Evolutionary conservation across 2,329 filamentous ascomycete genomes (phyloP).

Genomic region (Tolypocladium amazonense): DNA sequence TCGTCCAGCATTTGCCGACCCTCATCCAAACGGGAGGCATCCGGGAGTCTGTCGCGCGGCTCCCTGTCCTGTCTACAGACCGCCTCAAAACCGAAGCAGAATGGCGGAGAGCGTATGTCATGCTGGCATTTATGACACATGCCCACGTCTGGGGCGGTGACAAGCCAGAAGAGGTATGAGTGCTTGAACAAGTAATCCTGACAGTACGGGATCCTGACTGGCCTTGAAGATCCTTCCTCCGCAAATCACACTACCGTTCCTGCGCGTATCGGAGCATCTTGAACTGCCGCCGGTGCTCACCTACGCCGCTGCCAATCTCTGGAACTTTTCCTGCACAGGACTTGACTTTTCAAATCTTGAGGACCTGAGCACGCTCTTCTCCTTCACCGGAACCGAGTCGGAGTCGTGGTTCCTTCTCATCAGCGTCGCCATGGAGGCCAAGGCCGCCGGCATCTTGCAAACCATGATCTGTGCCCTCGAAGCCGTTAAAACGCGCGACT

Average conservation of each 20-base stretch:
- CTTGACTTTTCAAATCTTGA: slow-evolving; percentile 53
- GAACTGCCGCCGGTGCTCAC: slow-evolving; percentile 84
- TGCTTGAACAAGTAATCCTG: not conserved
- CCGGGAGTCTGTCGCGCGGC: slow-evolving; percentile 47
- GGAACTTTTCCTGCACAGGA: slow-evolving; percentile 65
- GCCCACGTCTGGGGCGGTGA: slow-evolving; percentile 85
- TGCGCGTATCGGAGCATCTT: slow-evolving; percentile 59
- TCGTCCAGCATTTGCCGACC: slow-evolving; percentile 56
- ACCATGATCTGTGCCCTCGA: slow-evolving; percentile 68
- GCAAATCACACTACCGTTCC: slow-evolving; percentile 65
- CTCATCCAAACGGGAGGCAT: slow-evolving; percentile 56
- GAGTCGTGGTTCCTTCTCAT: slow-evolving; percentile 94
- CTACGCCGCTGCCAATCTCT: slow-evolving; percentile 76
- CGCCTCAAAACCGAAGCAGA: slow-evolving; percentile 54
- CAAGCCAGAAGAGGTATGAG: slow-evolving; percentile 55
- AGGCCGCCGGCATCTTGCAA: slow-evolving; percentile 64
- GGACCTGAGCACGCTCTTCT: slow-evolving; percentile 61
- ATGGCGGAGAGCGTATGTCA: slow-evolving; percentile 72
- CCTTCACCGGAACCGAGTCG: slow-evolving; percentile 79
- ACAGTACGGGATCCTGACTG: not conserved
- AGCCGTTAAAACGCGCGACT: slow-evolving; percentile 53
- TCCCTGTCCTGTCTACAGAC: slow-evolving; percentile 62
- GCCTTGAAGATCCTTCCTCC: slow-evolving; percentile 54
- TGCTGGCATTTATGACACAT: slow-evolving; percentile 72
- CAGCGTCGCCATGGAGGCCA: slow-evolving; percentile 81